Percentiles rank a stretch among this genome's conserved stretches.
Evolutionary conservation across 345 rosid genomes (phyloP).

Genomic region (Dimocarpus longan): DNA sequence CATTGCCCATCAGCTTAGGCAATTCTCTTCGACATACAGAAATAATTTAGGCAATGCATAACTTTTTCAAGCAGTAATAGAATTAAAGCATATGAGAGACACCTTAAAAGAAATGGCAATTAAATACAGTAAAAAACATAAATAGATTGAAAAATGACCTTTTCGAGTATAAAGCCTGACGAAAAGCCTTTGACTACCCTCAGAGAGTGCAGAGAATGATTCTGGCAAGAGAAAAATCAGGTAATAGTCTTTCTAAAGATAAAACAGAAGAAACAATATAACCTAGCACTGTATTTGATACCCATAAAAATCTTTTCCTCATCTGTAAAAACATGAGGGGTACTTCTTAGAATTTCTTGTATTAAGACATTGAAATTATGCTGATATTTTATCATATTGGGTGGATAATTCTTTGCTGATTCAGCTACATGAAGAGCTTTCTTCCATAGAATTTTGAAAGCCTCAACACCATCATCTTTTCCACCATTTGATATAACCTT

Average conservation of each 20-base stretch:
- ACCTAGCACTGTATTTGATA: slow-evolving; percentile 30
- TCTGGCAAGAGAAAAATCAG: slow-evolving; percentile 49
- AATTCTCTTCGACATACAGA: neutral
- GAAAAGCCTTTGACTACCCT: slow-evolving; percentile 84
- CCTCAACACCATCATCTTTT: slow-evolving; percentile 33
- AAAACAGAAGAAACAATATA: slow-evolving; percentile 11
- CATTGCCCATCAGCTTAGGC: neutral
- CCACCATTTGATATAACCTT: slow-evolving; percentile 31
- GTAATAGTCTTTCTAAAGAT: neutral
- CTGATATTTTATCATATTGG: slow-evolving; percentile 60
- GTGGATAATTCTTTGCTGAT: slow-evolving; percentile 46
- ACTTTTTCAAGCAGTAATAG: neutral
- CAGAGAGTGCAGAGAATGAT: slow-evolving; percentile 61
- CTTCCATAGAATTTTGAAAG: slow-evolving; percentile 55
- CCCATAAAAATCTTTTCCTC: slow-evolving; percentile 70
- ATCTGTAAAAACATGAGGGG: slow-evolving; percentile 61
- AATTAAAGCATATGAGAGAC: neutral
- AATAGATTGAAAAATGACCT: slow-evolving; percentile 45
- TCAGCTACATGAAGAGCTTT: slow-evolving; percentile 59
- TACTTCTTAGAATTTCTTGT: slow-evolving; percentile 64
- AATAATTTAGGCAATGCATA: slow-evolving; percentile 7
- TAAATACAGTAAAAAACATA: neutral
- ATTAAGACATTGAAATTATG: slow-evolving; percentile 66
- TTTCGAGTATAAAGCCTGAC: slow-evolving; percentile 82
- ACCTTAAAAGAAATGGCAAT: slow-evolving; percentile 1